Conservation (phyloP, 768 basidiomycete species). For the Candolleomyces eurysporus region DNA sequence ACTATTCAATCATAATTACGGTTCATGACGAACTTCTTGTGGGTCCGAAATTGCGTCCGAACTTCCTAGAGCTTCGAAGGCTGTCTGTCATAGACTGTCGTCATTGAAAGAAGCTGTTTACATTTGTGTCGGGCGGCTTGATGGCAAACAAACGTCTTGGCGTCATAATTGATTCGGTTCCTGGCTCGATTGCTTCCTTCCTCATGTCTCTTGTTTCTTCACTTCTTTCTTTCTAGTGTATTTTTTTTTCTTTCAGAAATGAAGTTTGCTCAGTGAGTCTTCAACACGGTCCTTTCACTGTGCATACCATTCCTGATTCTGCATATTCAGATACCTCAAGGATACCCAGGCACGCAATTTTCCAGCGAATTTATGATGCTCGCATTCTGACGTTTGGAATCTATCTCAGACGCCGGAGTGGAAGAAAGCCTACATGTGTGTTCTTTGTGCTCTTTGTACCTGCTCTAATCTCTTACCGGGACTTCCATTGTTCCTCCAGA, state of each 20-base stretch:
- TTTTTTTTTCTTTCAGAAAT: conserved; percentile 26
- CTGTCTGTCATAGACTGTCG: no score
- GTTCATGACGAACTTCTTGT: no score
- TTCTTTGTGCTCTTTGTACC: background rate
- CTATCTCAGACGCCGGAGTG: conserved; percentile 64
- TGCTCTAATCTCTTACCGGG: background rate
- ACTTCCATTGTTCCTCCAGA: conserved; percentile 33
- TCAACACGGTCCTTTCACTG: background rate
- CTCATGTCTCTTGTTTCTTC: background rate
- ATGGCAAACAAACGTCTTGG: background rate
- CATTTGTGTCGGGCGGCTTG: no score
- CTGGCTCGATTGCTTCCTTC: background rate
- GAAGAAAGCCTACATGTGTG: conserved; percentile 64
- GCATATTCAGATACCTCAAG: conserved; percentile 52
- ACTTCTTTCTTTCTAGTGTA: background rate
- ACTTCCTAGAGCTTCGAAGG: no score
- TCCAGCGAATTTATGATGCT: background rate
- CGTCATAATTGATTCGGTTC: background rate
- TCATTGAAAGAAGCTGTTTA: no score
- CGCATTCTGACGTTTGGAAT: conserved; percentile 2
- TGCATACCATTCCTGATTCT: background rate
- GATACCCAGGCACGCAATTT: conserved; percentile 55
- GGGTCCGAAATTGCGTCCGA: no score
- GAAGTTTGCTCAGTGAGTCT: conserved; percentile 58
- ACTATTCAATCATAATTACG: no score